Base-by-base conservation (phyloP, 208 protist genomes). In the Tritrichomonas foetus region DNA sequence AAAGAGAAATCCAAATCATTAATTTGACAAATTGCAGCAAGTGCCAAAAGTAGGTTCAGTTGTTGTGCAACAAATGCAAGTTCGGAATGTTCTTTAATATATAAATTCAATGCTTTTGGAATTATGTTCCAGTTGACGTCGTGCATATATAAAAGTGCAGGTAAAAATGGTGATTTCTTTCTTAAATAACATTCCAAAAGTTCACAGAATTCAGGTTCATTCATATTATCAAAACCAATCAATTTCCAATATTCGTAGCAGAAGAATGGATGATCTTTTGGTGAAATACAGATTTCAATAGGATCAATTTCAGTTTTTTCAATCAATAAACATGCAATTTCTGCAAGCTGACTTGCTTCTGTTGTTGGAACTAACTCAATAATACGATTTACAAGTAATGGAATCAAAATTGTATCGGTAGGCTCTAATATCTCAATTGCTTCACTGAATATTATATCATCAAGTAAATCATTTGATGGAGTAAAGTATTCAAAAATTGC, bases 211-310 rank as follows among this genome's bases (percentile, higher is more conserved):
- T 89, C 44, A 3, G 33, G 14, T 57, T 9, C 2, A 30, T 44
- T 16, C 41, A 89, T 53, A 5, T 57, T 89, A 57, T 89, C 78
- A 57, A 89, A 89, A 39, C 78, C 78, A 57, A 89, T 30, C 39
- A n/a, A 57, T n/a, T 89, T n/a, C 78, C 78, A 89, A 11, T 53
- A 89, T 39, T 89, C 47, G 1, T 41, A 57, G 22, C 47, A 89
- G 30, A 89, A 89, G 22, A 89, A 5, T 89, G 39, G 78, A 27
- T 9, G 3, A 16, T 89, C 47, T 0, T 39, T 57, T 33, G 47
- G 47, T 16, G 41, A 57, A 39, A 39, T 30, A 33, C 33, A 27
- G 11, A 89, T 89, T 57, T 13, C 20, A 9, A 61, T n/a, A 39
- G 78, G 78, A 89, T 89, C 78, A 39, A 89, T 57, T 39, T 89